Conservation (phyloP, 768 basidiomycete genomes). For the Hydnomerulius pinastri region DNA sequence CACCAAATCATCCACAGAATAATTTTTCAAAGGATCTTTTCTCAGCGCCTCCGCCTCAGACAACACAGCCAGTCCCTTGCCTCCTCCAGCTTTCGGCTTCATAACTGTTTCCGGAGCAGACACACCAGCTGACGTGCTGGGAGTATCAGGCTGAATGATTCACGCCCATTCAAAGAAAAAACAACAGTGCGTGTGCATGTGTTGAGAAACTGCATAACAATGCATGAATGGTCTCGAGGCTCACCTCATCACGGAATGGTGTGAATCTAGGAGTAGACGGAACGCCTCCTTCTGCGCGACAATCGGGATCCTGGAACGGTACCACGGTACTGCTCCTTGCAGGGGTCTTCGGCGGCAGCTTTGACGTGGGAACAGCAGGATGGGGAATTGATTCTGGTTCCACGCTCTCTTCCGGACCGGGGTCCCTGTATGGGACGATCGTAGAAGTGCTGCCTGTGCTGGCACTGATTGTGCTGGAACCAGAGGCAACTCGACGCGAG, state of each 20-base stretch:
- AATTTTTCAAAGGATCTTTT: conserved; percentile 82
- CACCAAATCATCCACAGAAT: conserved; percentile 35
- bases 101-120: conserved; percentile 59
- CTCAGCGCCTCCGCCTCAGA: conserved; percentile 79
- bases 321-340: conserved; percentile 34
- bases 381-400: conserved; percentile 32
- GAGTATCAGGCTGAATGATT: conserved; percentile 20
- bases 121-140: conserved; percentile 29
- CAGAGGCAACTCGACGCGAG: conserved; percentile 51
- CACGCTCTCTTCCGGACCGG: conserved; percentile 43
- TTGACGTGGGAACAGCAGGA: conserved; percentile 37
- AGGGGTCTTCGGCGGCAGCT: conserved; percentile 36
- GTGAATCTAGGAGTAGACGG: conserved; percentile 61
- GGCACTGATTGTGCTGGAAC: conserved; percentile 18
- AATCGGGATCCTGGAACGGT: conserved; percentile 42
- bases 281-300: conserved; percentile 19
- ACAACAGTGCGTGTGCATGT: no score
- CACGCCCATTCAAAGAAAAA: conserved; percentile 1
- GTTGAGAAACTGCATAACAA: conserved; percentile 8
- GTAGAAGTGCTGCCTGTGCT: conserved; percentile 44
- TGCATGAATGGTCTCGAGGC: conserved; percentile 19
- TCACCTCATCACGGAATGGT: conserved; percentile 75
- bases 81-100: conserved; percentile 57
- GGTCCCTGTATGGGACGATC: conserved; percentile 69
- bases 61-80: conserved; percentile 42